A percentile compares a stretch with the other conserved stretches of the same genome.
These are phyloP conservation scores for Amanita rubescens DNA, from an alignment of 768 basidiomycete genomes.

Conservation along the genomic window DNA sequence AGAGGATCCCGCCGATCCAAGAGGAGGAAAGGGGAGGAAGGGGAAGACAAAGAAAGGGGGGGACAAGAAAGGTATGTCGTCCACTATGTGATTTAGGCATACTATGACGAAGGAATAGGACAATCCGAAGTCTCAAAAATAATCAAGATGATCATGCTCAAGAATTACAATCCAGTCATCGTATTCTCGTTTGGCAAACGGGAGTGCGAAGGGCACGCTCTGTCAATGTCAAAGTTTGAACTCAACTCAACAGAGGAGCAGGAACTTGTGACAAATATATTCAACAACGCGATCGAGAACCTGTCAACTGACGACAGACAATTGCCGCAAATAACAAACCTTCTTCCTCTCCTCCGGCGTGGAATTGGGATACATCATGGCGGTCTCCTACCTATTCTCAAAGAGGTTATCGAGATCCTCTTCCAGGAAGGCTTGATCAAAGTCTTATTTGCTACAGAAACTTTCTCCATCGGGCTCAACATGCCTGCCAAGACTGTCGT, in stretches of 20 bases:
- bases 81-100: background rate
- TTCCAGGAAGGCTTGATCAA: conserved; percentile 99
- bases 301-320: conserved; percentile 81
- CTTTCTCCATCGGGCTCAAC: conserved; percentile 95
- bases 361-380: conserved; percentile 99
- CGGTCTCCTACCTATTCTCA: conserved; percentile 92
- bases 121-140: conserved; percentile 95
- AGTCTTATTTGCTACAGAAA: conserved; percentile 97
- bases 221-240: conserved; percentile 91
- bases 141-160: conserved; percentile 96
- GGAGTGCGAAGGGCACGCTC: conserved; percentile 90
- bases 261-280: conserved; percentile 78
- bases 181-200: conserved; percentile 98
- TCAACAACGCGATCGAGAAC: conserved; percentile 90
- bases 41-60: conserved; percentile 95
- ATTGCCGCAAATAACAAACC: conserved; percentile 88
- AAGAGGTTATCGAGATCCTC: conserved; percentile 98
- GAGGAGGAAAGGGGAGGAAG: conserved; percentile 78
- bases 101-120: conserved; percentile 35
- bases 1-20: conserved; percentile 88
- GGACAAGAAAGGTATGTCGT: conserved; percentile 63
- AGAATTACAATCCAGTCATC: conserved; percentile 97
- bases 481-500: conserved; percentile 99
- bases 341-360: conserved; percentile 87
- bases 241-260: conserved; percentile 93